A percentile compares a stretch with the other conserved stretches of the same genome.
Conservation (phyloP, 768 basidiomycete genomes). For the Ephemerocybe angulata region DNA sequence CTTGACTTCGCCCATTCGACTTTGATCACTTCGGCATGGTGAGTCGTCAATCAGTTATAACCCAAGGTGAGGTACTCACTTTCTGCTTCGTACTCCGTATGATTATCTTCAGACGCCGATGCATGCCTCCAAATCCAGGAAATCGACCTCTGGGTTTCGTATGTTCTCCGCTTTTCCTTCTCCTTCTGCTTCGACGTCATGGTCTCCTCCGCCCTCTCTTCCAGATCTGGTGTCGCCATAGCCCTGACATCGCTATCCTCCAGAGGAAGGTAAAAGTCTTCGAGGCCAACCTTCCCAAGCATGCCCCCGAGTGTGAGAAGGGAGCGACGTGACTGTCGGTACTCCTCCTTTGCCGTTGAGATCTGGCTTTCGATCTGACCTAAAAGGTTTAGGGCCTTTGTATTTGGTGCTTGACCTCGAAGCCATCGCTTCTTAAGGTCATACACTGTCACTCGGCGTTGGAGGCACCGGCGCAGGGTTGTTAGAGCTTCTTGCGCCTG, state of each 20-base stretch:
- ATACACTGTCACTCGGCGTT: slow-evolving; percentile 17
- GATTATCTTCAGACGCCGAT: not conserved
- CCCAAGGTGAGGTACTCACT: not conserved
- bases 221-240: no score
- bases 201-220: no score
- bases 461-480: slow-evolving; percentile 15
- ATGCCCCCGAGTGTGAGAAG: not conserved
- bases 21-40: not conserved
- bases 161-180: not conserved
- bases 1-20: not conserved
- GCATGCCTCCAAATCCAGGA: not conserved
- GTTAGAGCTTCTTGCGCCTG: slow-evolving; percentile 25
- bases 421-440: slow-evolving; percentile 19
- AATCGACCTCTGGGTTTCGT: not conserved
- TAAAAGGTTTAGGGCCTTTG: slow-evolving; percentile 17
- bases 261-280: not conserved
- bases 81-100: not conserved
- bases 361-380: slow-evolving; percentile 14
- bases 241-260: not conserved
- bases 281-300: not conserved
- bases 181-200: no score
- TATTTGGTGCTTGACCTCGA: slow-evolving; percentile 21
- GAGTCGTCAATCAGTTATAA: not conserved
- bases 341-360: slow-evolving; percentile 13
- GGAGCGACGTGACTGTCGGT: slow-evolving; percentile 8